Conservation (phyloP, 108 stramenopile species). For the Epithemia pelagica region DNA sequence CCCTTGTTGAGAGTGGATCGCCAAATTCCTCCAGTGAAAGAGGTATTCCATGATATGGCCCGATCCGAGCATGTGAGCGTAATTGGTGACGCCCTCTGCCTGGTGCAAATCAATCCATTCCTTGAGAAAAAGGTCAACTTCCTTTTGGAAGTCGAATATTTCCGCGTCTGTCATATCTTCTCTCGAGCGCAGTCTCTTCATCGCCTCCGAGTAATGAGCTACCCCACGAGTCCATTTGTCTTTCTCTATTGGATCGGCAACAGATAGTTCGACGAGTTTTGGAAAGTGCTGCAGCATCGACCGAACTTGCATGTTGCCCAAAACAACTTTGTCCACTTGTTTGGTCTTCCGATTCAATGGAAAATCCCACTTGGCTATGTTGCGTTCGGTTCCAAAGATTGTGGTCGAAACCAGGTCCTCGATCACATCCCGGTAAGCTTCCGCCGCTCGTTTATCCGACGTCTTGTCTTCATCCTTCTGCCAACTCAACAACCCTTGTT, state of each 20-base stretch:
- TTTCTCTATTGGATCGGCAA: background rate
- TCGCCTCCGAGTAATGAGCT: background rate
- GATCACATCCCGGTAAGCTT: too few species aligned
- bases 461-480: too few species aligned
- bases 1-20: conserved; percentile 13
- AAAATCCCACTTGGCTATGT: too few species aligned
- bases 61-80: conserved; percentile 16
- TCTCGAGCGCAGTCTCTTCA: background rate
- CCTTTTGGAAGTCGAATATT: background rate
- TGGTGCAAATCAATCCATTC: background rate
- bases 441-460: too few species aligned
- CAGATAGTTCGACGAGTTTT: background rate
- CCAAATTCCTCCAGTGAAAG: background rate
- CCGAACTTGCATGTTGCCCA: background rate
- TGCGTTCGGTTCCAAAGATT: too few species aligned
- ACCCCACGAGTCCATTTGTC: background rate
- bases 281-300: background rate
- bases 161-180: background rate
- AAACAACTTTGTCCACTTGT: background rate
- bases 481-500: too few species aligned
- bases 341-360: background rate
- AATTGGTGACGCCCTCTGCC: conserved; percentile 20
- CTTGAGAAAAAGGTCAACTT: background rate
- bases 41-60: conserved; percentile 19
- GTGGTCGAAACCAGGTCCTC: too few species aligned